Evolutionary conservation across 495 filamentous ascomycete genomes (phyloP).

Genomic region (Peziza echinospora): DNA sequence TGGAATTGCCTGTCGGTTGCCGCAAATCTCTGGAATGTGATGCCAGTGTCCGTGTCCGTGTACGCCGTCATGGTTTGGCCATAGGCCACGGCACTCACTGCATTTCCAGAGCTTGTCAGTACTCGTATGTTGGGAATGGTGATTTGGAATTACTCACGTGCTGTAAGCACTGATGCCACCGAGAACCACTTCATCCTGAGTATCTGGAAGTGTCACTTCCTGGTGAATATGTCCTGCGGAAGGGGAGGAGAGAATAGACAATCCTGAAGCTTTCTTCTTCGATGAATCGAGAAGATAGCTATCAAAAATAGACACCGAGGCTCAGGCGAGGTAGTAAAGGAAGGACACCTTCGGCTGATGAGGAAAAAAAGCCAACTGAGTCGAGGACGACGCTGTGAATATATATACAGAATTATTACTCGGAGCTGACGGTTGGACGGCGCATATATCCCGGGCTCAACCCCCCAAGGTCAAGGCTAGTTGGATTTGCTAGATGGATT

Average conservation of each 20-base stretch:
- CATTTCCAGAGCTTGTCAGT: too few relatives aligned
- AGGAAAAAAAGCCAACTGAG: neutral
- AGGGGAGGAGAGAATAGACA: neutral
- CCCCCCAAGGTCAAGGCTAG: too few relatives aligned
- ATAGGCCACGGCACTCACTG: slow-evolving; percentile 1
- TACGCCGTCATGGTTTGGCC: slow-evolving; percentile 14
- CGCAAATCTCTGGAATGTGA: slow-evolving; percentile 22
- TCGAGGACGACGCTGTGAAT: neutral
- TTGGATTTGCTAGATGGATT: too few relatives aligned
- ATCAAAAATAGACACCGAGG: neutral
- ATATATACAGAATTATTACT: too few relatives aligned
- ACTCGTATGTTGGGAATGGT: too few relatives aligned
- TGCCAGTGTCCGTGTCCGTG: slow-evolving; percentile 22
- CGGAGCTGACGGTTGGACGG: too few relatives aligned
- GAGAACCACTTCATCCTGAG: neutral
- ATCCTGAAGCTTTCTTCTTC: neutral
- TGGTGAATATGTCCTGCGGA: neutral
- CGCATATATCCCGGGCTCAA: too few relatives aligned
- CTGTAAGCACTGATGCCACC: neutral
- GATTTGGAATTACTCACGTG: neutral
- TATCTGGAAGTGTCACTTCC: neutral
- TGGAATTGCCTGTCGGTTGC: slow-evolving; percentile 18
- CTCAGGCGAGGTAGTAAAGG: neutral
- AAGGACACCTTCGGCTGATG: neutral
- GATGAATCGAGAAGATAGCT: neutral